Base-by-base conservation (phyloP, 768 basidiomycete species). In the Mycena galericulata region DNA sequence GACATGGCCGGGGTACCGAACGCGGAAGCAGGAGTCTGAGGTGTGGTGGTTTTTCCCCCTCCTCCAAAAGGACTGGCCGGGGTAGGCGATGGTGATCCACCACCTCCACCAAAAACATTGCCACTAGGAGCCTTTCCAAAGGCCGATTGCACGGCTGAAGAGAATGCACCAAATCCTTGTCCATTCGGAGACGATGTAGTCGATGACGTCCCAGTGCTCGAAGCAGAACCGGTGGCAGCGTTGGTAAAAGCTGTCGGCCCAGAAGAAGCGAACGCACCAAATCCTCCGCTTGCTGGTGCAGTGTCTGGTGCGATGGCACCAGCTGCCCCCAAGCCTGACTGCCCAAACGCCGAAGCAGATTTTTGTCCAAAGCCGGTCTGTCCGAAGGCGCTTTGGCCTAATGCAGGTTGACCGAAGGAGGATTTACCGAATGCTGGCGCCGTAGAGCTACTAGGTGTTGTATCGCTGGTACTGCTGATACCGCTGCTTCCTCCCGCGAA, bases 281-380 rank as follows among this genome's bases (percentile, higher is more conserved):
- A 85, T 18, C 76, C 83, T 36, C 79, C 81, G 54, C 75, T 62
- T 11, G 56, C 34, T 20, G 71, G 54, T 20, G 72, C 8, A 17
- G 63, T 29, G 4, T 66, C 56, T 2, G 72, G 55, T 15, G 73
- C 45, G 5, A 72, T 45, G 12, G 70, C 41, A 15, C 43, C 45
- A 8, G 62, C 22, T 5, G 38, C 46, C 8, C 75, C 74, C 47
- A 80, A 76, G 2, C 75, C 72, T 22, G 82, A 68, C 51, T 67
- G 65, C 34, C 65, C 65, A 30, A 67, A 67, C 11, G 50, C 45
- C n/a, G 65, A 67, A 53, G 43, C 32, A 32, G 65, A 43, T 27
- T 67, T 68, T 49, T 82, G 79, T 2, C 83, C 82, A 67, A 86
- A 85, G 8, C 71, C 64, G 40, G 78, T 66, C 61, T 78, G 73